Evolutionary conservation across 2,329 filamentous ascomycete species (phyloP).

Genomic region (Penicillium hordei): DNA sequence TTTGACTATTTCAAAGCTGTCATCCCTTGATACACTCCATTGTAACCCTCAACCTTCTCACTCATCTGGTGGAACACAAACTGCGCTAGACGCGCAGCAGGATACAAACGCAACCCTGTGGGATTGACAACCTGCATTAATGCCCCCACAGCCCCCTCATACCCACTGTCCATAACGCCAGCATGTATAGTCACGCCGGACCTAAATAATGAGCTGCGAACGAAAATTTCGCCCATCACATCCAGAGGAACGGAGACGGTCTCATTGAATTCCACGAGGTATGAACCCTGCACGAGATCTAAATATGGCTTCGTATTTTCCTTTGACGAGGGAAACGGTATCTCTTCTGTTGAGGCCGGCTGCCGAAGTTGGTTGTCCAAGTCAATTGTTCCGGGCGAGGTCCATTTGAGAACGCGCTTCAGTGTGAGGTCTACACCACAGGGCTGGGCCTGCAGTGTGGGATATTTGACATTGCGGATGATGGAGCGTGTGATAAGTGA

Average conservation of each 20-base stretch:
- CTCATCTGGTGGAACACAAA: constrained; percentile 43
- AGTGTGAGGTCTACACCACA: constrained; percentile 36
- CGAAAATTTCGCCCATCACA: constrained; percentile 43
- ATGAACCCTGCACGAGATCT: constrained; percentile 32
- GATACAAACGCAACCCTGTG: constrained; percentile 35
- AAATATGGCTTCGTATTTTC: constrained; percentile 13
- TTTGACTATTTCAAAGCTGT: background rate
- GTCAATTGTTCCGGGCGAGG: constrained; percentile 31
- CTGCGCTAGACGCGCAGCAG: constrained; percentile 42
- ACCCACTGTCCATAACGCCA: constrained; percentile 47
- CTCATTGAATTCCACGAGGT: constrained; percentile 42
- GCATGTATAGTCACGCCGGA: constrained; percentile 40
- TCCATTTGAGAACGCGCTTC: constrained; percentile 27
- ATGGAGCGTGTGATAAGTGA: constrained; percentile 21
- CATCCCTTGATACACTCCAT: constrained; percentile 38
- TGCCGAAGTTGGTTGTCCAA: constrained; percentile 32
- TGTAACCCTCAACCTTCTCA: constrained; percentile 40
- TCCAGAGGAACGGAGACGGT: constrained; percentile 40
- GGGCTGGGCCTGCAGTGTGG: constrained; percentile 30
- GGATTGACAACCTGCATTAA: constrained; percentile 42
- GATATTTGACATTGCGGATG: constrained; percentile 20
- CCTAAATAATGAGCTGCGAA: constrained; percentile 43
- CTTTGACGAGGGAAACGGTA: constrained; percentile 13
- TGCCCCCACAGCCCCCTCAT: constrained; percentile 43
- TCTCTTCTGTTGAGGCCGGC: constrained; percentile 20